Base-by-base conservation (phyloP, 768 basidiomycete species). In the Botryobasidium botryosum region DNA sequence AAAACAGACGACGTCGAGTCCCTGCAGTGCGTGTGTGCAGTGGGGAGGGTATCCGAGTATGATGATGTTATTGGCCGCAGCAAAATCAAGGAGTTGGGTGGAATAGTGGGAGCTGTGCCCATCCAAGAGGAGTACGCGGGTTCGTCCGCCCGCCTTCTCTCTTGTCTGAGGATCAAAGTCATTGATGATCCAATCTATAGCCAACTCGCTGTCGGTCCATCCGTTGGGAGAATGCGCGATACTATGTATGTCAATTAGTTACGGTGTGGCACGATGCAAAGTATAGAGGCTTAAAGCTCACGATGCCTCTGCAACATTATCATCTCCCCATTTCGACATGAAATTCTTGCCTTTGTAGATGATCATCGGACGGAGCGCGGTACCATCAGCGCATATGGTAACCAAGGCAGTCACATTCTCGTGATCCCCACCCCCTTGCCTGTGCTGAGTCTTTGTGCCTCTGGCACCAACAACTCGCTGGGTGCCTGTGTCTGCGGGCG, bases 1-100 rank as follows among this genome's bases (percentile, higher is more conserved):
- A 51, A 69, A 69, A 47, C 64, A 65, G 2, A 64, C 62, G 18
- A 68, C 64, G 53, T 69, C 64, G 18, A 69, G 62, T 6, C 65
- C 64, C 50, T 69, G 67, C 4, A 65, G 53, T 0, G 57, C 20
- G 36, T 48, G 47, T 2, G 44, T 48, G 45, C 45, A 47, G 25
- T 48, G 45, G 17, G 47, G 40, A 17, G 47, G 47, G 25, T 43
- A 42, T 4, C n/a, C 29, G 5, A 46, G 6, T 3, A 48, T 15
- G 2, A 35, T n/a, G 28, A 48, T 45, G 4, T 48, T 46, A 21
- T 47, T 3, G 4, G 21, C 44, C 15, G 2, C 4, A 3, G n/a
- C 40, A 42, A 35, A 46, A 10, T 39, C 10, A 10, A 39, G 12
- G 12, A 20, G 10, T 28, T 29, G 28, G 40, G 44, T 24, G 38